A percentile compares a stretch with the other conserved stretches of the same genome.
phyloP scores from a whole-genome alignment of 2,329 filamentous ascomycete genomes.

The Eutypa lata region DNA sequence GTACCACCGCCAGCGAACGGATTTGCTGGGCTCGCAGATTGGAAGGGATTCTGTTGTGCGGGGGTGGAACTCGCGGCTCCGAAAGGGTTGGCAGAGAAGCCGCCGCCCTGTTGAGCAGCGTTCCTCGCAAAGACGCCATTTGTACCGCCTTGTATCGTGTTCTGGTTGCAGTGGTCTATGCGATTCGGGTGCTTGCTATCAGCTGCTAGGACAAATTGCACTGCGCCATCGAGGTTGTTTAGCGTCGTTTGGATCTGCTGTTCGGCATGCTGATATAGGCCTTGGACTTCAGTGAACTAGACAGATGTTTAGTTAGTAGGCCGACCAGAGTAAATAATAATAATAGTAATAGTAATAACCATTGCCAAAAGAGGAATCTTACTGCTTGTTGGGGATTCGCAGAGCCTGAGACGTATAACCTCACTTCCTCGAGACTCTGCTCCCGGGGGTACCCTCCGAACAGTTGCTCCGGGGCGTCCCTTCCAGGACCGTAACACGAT shows the following conservation, averaged over 20 bases:
- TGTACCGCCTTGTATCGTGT: conserved; percentile 37
- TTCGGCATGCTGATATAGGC: conserved; percentile 61
- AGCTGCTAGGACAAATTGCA: conserved; percentile 64
- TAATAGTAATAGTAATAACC: too few relatives aligned
- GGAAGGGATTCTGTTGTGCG: conserved; percentile 40
- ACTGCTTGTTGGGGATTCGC: conserved; percentile 41
- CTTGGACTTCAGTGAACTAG: conserved; percentile 58
- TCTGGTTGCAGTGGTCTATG: conserved; percentile 56
- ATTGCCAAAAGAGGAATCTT: too few relatives aligned
- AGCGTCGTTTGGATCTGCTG: conserved; percentile 71
- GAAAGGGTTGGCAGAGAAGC: conserved; percentile 21
- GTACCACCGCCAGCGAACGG: conserved; percentile 20
- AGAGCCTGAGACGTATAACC: conserved; percentile 63
- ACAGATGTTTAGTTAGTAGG: conserved; percentile 6
- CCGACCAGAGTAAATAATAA: too few relatives aligned
- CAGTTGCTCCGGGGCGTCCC: conserved; percentile 74
- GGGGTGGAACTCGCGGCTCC: conserved; percentile 23
- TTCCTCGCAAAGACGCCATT: conserved; percentile 42
- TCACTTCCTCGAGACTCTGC: conserved; percentile 84
- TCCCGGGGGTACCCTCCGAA: conserved; percentile 78
- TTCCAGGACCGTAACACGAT: conserved; percentile 78
- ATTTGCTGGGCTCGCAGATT: conserved; percentile 23
- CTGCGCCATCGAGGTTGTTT: conserved; percentile 67
- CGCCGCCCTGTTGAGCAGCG: conserved; percentile 18
- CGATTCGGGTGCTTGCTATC: conserved; percentile 74